These are phyloP conservation scores for Candida ovalis DNA, from an alignment of 805 yeast genomes.

Conservation along the genomic window DNA sequence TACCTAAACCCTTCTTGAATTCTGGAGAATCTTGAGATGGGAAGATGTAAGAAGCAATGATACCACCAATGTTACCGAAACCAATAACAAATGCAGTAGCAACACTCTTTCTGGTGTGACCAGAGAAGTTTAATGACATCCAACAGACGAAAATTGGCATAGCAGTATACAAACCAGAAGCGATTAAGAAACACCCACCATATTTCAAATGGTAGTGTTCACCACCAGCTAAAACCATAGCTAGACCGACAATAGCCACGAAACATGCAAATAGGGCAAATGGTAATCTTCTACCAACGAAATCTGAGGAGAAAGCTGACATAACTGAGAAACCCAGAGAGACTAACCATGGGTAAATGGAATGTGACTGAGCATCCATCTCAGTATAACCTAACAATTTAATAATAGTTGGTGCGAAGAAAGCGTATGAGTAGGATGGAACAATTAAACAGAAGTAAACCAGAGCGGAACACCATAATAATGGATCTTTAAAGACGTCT, in stretches of 20 bases:
- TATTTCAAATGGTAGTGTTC: conserved; percentile 42
- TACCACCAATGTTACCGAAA: conserved; percentile 72
- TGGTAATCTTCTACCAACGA: conserved; percentile 41
- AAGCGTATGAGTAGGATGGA: conserved; percentile 76
- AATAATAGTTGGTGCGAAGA: conserved; percentile 67
- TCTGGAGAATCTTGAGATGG: conserved; percentile 54
- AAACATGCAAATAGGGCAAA: conserved; percentile 31
- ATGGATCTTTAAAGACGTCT: conserved; percentile 54
- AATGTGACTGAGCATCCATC: conserved; percentile 70
- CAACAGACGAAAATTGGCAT: conserved; percentile 73
- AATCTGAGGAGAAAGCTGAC: conserved; percentile 63
- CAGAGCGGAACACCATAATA: conserved; percentile 54
- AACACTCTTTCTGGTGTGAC: conserved; percentile 55
- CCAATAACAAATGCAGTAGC: conserved; percentile 56
- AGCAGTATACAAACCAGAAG: conserved; percentile 55
- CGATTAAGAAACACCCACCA: conserved; percentile 60
- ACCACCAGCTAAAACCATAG: conserved; percentile 47
- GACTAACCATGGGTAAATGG: conserved; percentile 81
- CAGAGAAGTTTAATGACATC: conserved; percentile 58
- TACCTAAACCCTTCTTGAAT: conserved; percentile 50
- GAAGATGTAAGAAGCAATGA: conserved; percentile 57
- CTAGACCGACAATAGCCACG: conserved; percentile 51
- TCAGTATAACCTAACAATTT: conserved; percentile 60
- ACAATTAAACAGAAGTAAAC: conserved; percentile 63
- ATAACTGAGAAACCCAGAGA: conserved; percentile 67